A percentile compares a stretch with the other conserved stretches of the same genome.
These are phyloP conservation scores for Scedosporium boydii DNA, from an alignment of 2,329 filamentous ascomycete genomes.

Conservation along the genomic window DNA sequence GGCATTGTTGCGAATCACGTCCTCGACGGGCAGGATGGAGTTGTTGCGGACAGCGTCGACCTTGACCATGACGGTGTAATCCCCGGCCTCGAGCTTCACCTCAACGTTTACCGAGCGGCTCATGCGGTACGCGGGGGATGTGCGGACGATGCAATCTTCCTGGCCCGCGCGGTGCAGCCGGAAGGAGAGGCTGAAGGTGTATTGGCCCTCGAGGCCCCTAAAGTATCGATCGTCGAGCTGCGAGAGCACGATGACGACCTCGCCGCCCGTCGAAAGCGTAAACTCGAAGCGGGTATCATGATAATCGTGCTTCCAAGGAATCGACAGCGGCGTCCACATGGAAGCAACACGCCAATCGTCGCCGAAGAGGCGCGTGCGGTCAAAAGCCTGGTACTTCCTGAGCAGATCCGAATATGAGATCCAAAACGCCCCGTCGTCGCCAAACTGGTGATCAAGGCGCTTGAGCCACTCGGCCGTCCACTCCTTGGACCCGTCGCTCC, in stretches of 20 bases:
- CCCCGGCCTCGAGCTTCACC: conserved; percentile 62
- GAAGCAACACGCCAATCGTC: conserved; percentile 41
- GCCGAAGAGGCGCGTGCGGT: conserved; percentile 48
- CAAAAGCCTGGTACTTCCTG: conserved; percentile 47
- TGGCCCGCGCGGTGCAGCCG: conserved; percentile 39
- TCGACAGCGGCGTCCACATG: conserved; percentile 38
- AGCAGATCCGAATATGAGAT: conserved; percentile 50
- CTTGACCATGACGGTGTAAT: conserved; percentile 67
- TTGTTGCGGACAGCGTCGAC: conserved; percentile 56
- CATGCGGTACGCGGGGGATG: conserved; percentile 48
- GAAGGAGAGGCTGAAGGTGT: conserved; percentile 43
- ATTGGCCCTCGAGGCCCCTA: conserved; percentile 46
- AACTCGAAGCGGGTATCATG: conserved; percentile 45
- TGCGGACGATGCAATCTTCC: conserved; percentile 46
- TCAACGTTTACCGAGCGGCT: conserved; percentile 69
- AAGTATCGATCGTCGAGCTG: conserved; percentile 52
- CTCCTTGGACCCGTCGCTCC: conserved; percentile 74
- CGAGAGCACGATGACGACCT: conserved; percentile 45
- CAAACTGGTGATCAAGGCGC: conserved; percentile 63
- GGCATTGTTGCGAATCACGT: conserved; percentile 57
- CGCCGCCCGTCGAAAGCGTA: conserved; percentile 35
- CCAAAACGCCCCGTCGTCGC: conserved; percentile 63
- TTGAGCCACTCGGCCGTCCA: conserved; percentile 76
- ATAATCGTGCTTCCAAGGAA: conserved; percentile 48
- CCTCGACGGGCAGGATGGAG: conserved; percentile 44